These are phyloP conservation scores for Coemansia sp. DNA, from an alignment of 192 early-diverging fungal genomes.

Conservation along the genomic window DNA sequence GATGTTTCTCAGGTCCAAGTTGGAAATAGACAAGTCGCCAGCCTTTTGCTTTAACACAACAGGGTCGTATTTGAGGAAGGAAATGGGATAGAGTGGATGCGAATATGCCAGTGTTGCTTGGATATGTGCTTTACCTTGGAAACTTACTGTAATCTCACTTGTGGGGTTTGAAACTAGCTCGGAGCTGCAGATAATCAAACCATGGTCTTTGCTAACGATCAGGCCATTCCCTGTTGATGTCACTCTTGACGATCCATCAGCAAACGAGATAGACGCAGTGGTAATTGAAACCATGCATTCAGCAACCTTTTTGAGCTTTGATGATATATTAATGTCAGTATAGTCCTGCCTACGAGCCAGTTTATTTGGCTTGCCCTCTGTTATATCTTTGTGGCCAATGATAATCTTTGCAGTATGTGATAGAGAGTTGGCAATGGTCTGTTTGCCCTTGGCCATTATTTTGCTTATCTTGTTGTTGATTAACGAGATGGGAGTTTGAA, in stretches of 20 bases:
- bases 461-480: neutral
- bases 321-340: neutral
- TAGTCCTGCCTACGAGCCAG: neutral
- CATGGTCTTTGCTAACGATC: neutral
- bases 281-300: neutral
- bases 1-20: neutral
- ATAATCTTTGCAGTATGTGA: neutral
- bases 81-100: constrained; percentile 6
- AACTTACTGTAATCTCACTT: neutral
- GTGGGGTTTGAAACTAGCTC: neutral
- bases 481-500: neutral
- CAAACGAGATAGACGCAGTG: neutral
- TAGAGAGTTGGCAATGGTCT: neutral
- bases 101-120: neutral
- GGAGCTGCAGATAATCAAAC: neutral
- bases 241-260: neutral
- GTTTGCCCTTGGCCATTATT: neutral
- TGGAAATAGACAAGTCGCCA: neutral
- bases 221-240: neutral
- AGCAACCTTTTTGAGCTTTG: neutral
- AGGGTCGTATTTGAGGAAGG: constrained; percentile 2
- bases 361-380: neutral
- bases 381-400: neutral
- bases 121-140: neutral
- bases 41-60: neutral